Evolutionary conservation across 176 grass and related monocot species (phyloP).

Genomic region (Oryza longistaminata): DNA sequence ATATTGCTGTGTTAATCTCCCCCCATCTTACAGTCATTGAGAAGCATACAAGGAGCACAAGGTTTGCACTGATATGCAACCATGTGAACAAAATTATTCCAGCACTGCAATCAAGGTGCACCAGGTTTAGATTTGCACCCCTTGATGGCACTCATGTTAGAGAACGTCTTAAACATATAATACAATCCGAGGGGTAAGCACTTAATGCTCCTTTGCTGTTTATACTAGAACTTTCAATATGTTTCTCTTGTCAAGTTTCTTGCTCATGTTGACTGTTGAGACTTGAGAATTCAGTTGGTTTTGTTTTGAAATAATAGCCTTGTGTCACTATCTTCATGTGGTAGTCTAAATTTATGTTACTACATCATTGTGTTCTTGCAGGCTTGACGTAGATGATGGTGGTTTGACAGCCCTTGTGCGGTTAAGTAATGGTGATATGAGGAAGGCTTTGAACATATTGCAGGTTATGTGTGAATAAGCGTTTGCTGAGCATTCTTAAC

Average conservation of each 20-base stretch:
- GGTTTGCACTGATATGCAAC: constrained; percentile 99
- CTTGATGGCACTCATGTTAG: constrained; percentile 79
- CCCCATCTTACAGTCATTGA: constrained; percentile 70
- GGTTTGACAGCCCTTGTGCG: constrained; percentile 81
- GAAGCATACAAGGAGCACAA: constrained; percentile 97
- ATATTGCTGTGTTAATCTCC: constrained; percentile 24
- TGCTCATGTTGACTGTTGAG: not conserved
- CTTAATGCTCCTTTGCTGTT: constrained; percentile 3
- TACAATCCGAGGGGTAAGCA: constrained; percentile 83
- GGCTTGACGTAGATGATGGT: constrained; percentile 76
- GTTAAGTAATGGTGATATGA: constrained; percentile 95
- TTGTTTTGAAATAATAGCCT: not conserved
- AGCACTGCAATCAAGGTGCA: constrained; percentile 96
- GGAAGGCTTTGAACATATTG: constrained; percentile 97
- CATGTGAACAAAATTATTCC: constrained; percentile 99
- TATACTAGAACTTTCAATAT: not conserved
- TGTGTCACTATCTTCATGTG: not conserved
- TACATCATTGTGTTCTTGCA: constrained; percentile 37
- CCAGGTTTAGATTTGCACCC: constrained; percentile 96
- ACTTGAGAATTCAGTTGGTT: not conserved
- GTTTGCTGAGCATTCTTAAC: constrained; percentile 6
- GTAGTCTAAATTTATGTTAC: not conserved
- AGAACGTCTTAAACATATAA: constrained; percentile 84
- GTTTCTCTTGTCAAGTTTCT: not conserved
- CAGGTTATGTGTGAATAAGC: constrained; percentile 58